Evolutionary conservation across 1,139 yeast genomes (phyloP).

Genomic region (Scheffersomyces segobiensis): DNA sequence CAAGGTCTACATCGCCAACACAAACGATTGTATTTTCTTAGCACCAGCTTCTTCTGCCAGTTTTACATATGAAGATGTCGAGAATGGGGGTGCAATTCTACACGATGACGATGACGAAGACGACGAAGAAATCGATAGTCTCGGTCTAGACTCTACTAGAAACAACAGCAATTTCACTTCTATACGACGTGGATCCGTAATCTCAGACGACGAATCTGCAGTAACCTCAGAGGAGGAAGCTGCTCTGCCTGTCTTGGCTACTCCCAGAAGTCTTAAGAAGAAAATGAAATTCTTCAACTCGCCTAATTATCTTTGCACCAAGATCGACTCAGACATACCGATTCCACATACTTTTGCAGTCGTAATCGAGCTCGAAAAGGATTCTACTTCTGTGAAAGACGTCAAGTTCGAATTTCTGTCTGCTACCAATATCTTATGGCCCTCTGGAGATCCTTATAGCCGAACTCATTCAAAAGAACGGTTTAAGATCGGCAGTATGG

Average conservation of each 20-base stretch:
- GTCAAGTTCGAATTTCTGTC: constrained; percentile 37
- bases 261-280: constrained; percentile 10
- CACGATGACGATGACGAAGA: not conserved
- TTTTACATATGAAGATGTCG: constrained; percentile 48
- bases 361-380: constrained; percentile 40
- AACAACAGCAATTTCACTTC: not conserved
- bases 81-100: constrained; percentile 31
- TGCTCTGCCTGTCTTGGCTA: constrained; percentile 3
- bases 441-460: constrained; percentile 54
- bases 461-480: constrained; percentile 42
- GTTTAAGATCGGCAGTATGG: constrained; percentile 48
- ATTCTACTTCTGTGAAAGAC: constrained; percentile 26
- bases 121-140: not conserved
- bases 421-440: constrained; percentile 49
- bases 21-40: constrained; percentile 43
- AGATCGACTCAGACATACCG: constrained; percentile 42
- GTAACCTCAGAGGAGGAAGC: constrained; percentile 11
- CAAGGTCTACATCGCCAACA: constrained; percentile 38
- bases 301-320: constrained; percentile 42
- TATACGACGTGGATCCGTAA: not conserved
- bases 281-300: constrained; percentile 25
- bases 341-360: constrained; percentile 51
- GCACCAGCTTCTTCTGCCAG: constrained; percentile 46
- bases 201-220: constrained; percentile 7
- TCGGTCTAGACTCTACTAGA: not conserved